Evolutionary conservation across 495 filamentous ascomycete genomes (phyloP).

Genomic region (Xylaria intraflava): DNA sequence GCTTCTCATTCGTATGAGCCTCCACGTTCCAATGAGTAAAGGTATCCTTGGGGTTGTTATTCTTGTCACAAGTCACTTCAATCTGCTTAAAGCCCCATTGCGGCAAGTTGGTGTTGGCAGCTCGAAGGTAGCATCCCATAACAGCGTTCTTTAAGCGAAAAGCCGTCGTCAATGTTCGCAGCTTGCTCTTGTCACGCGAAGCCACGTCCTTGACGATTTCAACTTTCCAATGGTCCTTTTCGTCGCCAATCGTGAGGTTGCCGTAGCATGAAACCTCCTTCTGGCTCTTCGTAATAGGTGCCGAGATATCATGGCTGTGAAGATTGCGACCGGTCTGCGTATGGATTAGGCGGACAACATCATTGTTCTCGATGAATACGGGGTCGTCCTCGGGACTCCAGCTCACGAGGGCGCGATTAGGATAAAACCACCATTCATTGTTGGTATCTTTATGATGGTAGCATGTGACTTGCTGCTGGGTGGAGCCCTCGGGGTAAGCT

Average conservation of each 20-base stretch:
- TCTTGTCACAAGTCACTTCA: constrained; percentile 90
- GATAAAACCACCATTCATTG: constrained; percentile 99
- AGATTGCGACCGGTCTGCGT: constrained; percentile 94
- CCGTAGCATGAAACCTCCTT: constrained; percentile 93
- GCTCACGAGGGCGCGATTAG: constrained; percentile 69
- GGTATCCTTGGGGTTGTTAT: constrained; percentile 83
- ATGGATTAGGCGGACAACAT: constrained; percentile 82
- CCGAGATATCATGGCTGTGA: constrained; percentile 83
- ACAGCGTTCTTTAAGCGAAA: constrained; percentile 82
- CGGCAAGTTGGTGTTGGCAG: constrained; percentile 92
- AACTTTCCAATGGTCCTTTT: constrained; percentile 95
- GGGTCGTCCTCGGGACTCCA: constrained; percentile 61
- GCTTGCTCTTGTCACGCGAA: constrained; percentile 73
- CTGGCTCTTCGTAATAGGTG: constrained; percentile 83
- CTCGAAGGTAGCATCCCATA: constrained; percentile 88
- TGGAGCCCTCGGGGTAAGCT: constrained; percentile 86
- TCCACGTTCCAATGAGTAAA: constrained; percentile 99
- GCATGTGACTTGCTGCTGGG: constrained; percentile 94
- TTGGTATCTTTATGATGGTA: constrained; percentile 99
- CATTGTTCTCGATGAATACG: constrained; percentile 65
- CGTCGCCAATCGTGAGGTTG: constrained; percentile 93
- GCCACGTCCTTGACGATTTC: constrained; percentile 88
- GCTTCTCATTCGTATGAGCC: constrained; percentile 85
- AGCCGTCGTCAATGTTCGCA: constrained; percentile 88
- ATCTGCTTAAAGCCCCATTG: constrained; percentile 99